Evolutionary conservation across 345 rosid genomes (phyloP).

Genomic region (Lenwebbia sp.): DNA sequence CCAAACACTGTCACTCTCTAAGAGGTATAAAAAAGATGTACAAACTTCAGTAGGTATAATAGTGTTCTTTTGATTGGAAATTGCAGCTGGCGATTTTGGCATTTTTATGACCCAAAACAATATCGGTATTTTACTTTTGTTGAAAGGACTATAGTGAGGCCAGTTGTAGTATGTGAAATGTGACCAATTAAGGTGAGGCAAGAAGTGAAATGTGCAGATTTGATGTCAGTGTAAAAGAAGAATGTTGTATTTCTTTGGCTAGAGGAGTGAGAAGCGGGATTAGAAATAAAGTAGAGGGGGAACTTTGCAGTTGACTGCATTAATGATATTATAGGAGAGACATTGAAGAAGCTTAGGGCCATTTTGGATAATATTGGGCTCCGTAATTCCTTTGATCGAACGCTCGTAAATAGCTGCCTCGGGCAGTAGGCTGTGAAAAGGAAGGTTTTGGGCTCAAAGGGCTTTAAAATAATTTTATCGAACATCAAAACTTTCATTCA

Average conservation of each 20-base stretch:
- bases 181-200: background rate
- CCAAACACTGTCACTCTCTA: background rate
- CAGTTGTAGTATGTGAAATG: background rate
- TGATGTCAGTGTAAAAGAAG: background rate
- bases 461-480: background rate
- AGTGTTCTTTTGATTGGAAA: background rate
- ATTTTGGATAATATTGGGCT: background rate
- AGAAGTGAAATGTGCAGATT: background rate
- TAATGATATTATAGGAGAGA: background rate
- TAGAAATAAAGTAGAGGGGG: background rate
- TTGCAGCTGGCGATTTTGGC: background rate
- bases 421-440: background rate
- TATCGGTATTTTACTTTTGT: background rate
- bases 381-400: background rate
- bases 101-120: background rate
- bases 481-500: background rate
- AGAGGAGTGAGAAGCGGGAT: background rate
- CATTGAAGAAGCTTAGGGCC: background rate
- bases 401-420: background rate
- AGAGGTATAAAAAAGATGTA: background rate
- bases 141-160: background rate
- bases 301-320: background rate
- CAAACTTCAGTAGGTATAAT: background rate
- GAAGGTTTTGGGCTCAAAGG: background rate
- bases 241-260: background rate